These are phyloP conservation scores for Limnanthes douglasii DNA, from an alignment of 345 rosid species.

Conservation along the genomic window DNA sequence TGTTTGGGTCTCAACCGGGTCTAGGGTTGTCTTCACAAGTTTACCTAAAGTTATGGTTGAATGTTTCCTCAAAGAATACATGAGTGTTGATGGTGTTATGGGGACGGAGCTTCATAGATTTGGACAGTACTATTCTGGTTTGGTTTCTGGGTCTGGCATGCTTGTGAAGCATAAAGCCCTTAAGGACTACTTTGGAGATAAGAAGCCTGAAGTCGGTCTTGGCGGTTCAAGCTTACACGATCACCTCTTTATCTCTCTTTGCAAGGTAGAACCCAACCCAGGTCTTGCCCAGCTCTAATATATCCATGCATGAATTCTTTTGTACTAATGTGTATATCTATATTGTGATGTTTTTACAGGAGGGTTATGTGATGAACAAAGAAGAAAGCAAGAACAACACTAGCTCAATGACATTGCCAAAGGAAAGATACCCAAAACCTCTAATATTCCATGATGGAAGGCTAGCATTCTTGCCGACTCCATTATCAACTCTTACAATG, in stretches of 20 bases:
- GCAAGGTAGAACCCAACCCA: slow-evolving; percentile 48
- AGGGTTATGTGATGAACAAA: slow-evolving; percentile 46
- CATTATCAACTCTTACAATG: slow-evolving; percentile 53
- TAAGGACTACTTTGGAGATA: slow-evolving; percentile 42
- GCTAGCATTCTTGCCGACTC: slow-evolving; percentile 90
- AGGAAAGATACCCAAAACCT: slow-evolving; percentile 78
- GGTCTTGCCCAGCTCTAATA: no score
- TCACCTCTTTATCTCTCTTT: slow-evolving; percentile 45
- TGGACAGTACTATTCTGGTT: slow-evolving; percentile 45
- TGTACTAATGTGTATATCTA: background rate
- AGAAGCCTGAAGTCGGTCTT: slow-evolving; percentile 50
- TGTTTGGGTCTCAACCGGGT: slow-evolving; percentile 22
- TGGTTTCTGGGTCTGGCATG: slow-evolving; percentile 48
- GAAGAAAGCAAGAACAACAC: slow-evolving; percentile 26
- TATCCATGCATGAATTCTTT: no score
- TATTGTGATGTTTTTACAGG: slow-evolving; percentile 21
- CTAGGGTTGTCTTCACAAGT: slow-evolving; percentile 45
- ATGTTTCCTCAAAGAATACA: slow-evolving; percentile 51
- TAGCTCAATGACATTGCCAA: slow-evolving; percentile 23
- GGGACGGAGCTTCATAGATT: slow-evolving; percentile 56
- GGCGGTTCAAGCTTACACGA: slow-evolving; percentile 37
- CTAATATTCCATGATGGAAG: slow-evolving; percentile 90
- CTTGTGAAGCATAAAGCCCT: slow-evolving; percentile 44
- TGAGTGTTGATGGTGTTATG: slow-evolving; percentile 37
- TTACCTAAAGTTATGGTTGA: slow-evolving; percentile 81